These are phyloP conservation scores for Hordeum marinum DNA, from an alignment of 176 grass and related monocot genomes.

Conservation along the genomic window DNA sequence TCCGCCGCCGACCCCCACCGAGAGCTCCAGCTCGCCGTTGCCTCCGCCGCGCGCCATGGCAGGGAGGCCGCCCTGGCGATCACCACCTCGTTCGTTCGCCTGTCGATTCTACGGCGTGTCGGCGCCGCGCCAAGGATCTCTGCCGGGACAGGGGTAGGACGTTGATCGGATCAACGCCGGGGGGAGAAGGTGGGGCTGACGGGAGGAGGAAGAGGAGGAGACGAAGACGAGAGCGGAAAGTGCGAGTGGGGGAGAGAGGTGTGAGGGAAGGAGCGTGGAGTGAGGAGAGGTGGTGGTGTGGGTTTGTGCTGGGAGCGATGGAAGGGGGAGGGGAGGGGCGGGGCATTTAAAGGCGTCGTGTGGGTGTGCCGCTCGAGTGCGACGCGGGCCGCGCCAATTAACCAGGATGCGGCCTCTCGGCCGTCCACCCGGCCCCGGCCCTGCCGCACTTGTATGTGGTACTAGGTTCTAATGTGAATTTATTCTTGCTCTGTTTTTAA, in stretches of 20 bases:
- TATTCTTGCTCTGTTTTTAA: background rate
- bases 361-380: background rate
- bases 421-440: background rate
- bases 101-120: background rate
- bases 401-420: constrained; percentile 19
- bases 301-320: constrained; percentile 23
- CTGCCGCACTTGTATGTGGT: background rate
- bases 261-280: background rate
- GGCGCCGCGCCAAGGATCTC: background rate
- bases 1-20: constrained; percentile 22
- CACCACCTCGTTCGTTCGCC: background rate
- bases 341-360: constrained; percentile 35
- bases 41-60: constrained; percentile 5
- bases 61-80: background rate
- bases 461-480: background rate
- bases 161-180: background rate
- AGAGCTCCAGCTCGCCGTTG: constrained; percentile 32
- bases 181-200: background rate
- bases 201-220: background rate
- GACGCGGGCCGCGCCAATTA: background rate
- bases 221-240: constrained; percentile 28
- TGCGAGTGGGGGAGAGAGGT: background rate
- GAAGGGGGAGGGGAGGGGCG: background rate
- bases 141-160: background rate
- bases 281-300: constrained; percentile 18